Evolutionary conservation across 768 basidiomycete genomes (phyloP), one percentile per base, ranked within the genome.

Genomic region (Termitomyces titanicus): DNA sequence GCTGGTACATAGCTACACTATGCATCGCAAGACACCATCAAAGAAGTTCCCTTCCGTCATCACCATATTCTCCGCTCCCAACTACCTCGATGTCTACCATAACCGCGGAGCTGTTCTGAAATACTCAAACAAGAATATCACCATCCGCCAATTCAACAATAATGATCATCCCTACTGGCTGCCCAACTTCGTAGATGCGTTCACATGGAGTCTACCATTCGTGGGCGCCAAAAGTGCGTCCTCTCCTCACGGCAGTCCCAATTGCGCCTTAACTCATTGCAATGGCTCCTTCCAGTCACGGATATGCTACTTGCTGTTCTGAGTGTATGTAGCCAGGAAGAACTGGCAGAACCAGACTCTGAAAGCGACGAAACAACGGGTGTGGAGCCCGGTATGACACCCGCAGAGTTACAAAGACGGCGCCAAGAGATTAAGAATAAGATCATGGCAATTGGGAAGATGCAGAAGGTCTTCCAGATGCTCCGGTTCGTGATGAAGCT

Each of bases 101-200:
- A 99, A 99, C 72, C 92, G 94, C 56, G 96, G 91, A 0, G 96
- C 96, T 2, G 91, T 99, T 17, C 85, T 98, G 70, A 97, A 97
- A 72, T 98, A 98, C 67, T 92, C 89, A 62, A 94, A 94, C 71
- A 95, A 94, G 73, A 94, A 91, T 53, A 94, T 97, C 76, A 97
- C 93, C 49, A 96, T 98, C 56, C 81, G 94, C 54, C 92, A 94
- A 68, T 94, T 89, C 64, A 87, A 88, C 66, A 81, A 79, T 48
- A 83, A 76, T 31, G 79, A 87, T n/a, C 92, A 94, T 64, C 92
- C 92, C 4, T 97, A 92, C 70, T 95, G 94, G 93, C 69, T 98
- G 29, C 95, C 95, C 0, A 97, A 97, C 73, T 97, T 97, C 64
- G 95, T 95, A 84, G 92, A 98, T 66, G 94, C 93, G 29, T 98